Conservation (phyloP, 2,329 filamentous ascomycete species). For the Aspergillus puulaauensis region DNA sequence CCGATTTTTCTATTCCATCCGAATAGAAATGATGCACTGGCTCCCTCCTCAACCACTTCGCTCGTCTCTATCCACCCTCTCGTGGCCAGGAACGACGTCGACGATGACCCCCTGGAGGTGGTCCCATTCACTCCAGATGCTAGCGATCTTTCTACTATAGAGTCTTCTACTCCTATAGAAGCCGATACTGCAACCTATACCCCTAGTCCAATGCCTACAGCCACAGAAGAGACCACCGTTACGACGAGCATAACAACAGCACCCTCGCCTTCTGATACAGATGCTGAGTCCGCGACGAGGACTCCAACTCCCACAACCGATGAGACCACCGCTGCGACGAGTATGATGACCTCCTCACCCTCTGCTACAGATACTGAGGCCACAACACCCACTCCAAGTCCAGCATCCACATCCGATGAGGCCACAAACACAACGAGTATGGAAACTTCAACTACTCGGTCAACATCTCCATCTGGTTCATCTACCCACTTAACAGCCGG, state of each 20-base stretch:
- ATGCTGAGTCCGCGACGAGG: neutral
- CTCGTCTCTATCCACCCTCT: neutral
- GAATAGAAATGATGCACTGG: neutral
- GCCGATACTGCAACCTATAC: neutral
- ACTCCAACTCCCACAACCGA: no score
- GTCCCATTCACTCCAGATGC: neutral
- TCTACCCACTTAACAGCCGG: neutral
- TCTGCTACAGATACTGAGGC: neutral
- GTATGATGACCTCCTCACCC: neutral
- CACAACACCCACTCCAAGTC: no score
- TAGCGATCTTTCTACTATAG: neutral
- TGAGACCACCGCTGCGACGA: neutral
- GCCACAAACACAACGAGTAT: neutral
- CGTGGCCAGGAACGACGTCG: neutral
- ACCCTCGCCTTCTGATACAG: neutral
- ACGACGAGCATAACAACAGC: neutral
- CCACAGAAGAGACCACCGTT: neutral
- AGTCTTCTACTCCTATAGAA: neutral
- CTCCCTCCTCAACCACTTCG: neutral
- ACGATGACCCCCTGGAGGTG: neutral
- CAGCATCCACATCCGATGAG: neutral
- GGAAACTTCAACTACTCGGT: neutral
- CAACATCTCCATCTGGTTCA: neutral
- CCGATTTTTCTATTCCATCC: conserved; percentile 26
- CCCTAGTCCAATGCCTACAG: neutral